Evolutionary conservation across 495 filamentous ascomycete genomes (phyloP).

Genomic region (Podospora sp.): DNA sequence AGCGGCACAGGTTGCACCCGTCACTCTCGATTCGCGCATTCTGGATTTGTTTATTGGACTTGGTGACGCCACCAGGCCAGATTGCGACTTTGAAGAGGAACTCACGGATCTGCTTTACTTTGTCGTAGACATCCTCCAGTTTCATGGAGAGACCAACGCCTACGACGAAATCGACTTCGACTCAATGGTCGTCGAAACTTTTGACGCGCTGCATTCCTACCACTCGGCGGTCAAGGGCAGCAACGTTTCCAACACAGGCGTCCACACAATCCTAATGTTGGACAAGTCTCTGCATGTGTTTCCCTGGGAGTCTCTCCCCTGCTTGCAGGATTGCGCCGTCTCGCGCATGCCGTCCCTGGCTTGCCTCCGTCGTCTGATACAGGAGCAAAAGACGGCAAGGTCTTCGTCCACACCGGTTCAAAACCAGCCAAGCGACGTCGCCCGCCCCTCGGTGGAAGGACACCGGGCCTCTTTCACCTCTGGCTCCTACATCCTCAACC

Average conservation of each 20-base stretch:
- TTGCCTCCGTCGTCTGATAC: slow-evolving; percentile 63
- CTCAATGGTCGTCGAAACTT: slow-evolving; percentile 78
- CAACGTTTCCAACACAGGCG: slow-evolving; percentile 39
- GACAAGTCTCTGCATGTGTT: slow-evolving; percentile 88
- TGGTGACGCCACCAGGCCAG: slow-evolving; percentile 66
- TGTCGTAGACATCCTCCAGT: slow-evolving; percentile 93
- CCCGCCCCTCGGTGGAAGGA: slow-evolving; percentile 36
- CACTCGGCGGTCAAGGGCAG: slow-evolving; percentile 56
- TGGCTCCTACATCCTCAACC: slow-evolving; percentile 87
- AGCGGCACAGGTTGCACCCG: slow-evolving; percentile 36
- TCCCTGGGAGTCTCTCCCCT: slow-evolving; percentile 95
- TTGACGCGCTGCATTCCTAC: slow-evolving; percentile 78
- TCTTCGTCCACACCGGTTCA: background rate
- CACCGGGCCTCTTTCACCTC: slow-evolving; percentile 59
- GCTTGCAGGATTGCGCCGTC: slow-evolving; percentile 75
- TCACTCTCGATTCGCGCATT: slow-evolving; percentile 74
- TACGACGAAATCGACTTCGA: slow-evolving; percentile 99
- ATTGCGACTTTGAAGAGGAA: slow-evolving; percentile 76
- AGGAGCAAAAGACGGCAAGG: slow-evolving; percentile 33
- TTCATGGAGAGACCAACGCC: slow-evolving; percentile 92
- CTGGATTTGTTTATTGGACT: slow-evolving; percentile 87
- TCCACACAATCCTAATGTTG: slow-evolving; percentile 87
- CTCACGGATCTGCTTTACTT: slow-evolving; percentile 92
- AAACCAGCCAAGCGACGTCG: slow-evolving; percentile 19
- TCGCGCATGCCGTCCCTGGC: slow-evolving; percentile 82